Evolutionary conservation across 441 rosid genomes (phyloP).

Genomic region (Hura crepitans): DNA sequence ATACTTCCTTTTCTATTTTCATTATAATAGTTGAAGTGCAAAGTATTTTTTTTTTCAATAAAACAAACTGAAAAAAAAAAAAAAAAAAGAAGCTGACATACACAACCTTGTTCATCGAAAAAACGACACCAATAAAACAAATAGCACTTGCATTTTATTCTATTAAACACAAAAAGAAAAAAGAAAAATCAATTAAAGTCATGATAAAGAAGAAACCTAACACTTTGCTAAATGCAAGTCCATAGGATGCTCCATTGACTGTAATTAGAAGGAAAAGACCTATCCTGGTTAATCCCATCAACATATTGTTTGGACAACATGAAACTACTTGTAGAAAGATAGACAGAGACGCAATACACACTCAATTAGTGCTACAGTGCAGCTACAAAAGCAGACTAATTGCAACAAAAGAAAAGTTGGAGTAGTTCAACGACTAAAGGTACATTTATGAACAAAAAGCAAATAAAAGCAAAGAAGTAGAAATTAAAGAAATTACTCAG

Average conservation of each 20-base stretch:
- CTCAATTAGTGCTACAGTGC: neutral
- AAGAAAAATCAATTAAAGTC: neutral
- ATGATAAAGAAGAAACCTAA: slow-evolving; percentile 4
- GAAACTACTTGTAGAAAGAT: neutral
- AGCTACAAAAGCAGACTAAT: neutral
- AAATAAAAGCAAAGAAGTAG: neutral
- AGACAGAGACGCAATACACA: neutral
- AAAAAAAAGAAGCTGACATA: neutral
- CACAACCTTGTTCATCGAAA: slow-evolving; percentile 14
- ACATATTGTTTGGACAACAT: neutral
- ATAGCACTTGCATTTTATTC: neutral
- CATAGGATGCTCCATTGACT: slow-evolving; percentile 6
- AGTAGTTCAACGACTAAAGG: slow-evolving; percentile 32
- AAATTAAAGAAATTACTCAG: too few species aligned
- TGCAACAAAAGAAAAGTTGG: slow-evolving; percentile 4
- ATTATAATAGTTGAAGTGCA: slow-evolving; percentile 19
- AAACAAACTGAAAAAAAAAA: neutral
- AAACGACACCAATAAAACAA: neutral
- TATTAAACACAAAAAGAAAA: slow-evolving; percentile 1
- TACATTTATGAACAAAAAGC: slow-evolving; percentile 14
- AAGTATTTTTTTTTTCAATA: neutral
- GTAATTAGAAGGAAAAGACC: neutral
- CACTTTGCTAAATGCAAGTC: neutral
- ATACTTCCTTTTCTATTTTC: slow-evolving; percentile 3
- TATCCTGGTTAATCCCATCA: neutral